These are phyloP conservation scores for Spirogloea muscicola DNA, from an alignment of 139 green algal species.

Conservation along the genomic window DNA sequence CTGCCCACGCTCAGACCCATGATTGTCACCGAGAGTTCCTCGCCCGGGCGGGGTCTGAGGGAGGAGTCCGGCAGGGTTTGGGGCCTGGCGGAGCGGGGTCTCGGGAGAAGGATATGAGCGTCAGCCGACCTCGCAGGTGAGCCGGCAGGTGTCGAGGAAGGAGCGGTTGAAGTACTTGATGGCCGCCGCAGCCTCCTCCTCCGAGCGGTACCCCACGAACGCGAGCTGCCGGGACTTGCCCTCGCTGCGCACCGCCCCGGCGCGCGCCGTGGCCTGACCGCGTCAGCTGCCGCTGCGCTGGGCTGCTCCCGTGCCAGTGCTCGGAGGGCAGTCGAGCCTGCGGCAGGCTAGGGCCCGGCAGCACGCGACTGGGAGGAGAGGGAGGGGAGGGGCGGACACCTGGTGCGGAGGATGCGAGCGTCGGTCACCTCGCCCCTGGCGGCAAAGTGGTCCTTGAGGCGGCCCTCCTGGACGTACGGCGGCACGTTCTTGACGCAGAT, in stretches of 20 bases:
- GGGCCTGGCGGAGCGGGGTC: not conserved
- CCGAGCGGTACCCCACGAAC: constrained; percentile 87
- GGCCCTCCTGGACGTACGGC: constrained; percentile 71
- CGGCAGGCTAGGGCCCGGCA: too few species aligned
- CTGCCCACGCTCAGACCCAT: not conserved
- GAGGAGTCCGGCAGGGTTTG: not conserved
- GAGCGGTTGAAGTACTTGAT: constrained; percentile 82
- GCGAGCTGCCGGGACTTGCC: constrained; percentile 83
- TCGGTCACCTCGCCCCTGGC: constrained; percentile 89
- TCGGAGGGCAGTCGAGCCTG: too few species aligned
- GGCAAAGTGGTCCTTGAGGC: constrained; percentile 80
- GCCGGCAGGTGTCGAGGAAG: constrained; percentile 80
- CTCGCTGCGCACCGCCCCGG: too few species aligned
- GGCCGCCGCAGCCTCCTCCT: constrained; percentile 66
- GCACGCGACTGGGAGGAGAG: too few species aligned
- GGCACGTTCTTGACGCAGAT: constrained; percentile 94
- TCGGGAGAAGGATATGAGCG: not conserved
- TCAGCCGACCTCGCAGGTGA: constrained; percentile 69
- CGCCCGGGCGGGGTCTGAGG: not conserved
- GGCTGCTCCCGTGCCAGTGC: too few species aligned
- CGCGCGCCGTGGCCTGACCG: too few species aligned
- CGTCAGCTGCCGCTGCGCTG: too few species aligned
- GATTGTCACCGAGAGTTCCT: not conserved
- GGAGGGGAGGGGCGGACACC: constrained; percentile 50
- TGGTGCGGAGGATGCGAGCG: constrained; percentile 83